Evolutionary conservation across 495 filamentous ascomycete genomes (phyloP).

Genomic region (Daldinia childiae): DNA sequence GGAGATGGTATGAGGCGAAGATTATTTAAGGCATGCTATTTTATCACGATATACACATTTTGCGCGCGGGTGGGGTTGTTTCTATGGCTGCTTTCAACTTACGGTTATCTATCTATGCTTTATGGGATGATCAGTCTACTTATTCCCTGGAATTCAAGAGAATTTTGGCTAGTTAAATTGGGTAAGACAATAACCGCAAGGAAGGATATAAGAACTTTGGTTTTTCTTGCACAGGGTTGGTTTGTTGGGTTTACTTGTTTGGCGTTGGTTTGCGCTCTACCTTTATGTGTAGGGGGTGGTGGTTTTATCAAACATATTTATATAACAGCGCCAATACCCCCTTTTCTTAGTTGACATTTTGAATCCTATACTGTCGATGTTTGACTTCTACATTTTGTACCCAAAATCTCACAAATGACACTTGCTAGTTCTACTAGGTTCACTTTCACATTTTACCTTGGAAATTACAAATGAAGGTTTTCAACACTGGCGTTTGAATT

Average conservation of each 20-base stretch:
- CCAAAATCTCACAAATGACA: background rate
- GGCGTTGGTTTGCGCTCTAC: slow-evolving; percentile 11
- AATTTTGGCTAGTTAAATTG: background rate
- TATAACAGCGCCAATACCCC: slow-evolving; percentile 20
- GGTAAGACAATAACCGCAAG: slow-evolving; percentile 19
- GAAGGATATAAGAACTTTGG: slow-evolving; percentile 3
- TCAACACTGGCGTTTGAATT: background rate
- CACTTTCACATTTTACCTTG: too few relatives aligned
- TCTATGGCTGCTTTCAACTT: background rate
- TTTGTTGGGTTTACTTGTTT: background rate
- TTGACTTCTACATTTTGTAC: background rate
- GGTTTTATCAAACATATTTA: slow-evolving; percentile 7
- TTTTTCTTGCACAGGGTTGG: background rate
- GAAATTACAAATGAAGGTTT: background rate
- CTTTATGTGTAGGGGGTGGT: background rate
- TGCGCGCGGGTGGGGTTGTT: background rate
- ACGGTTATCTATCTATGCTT: background rate
- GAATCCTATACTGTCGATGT: background rate
- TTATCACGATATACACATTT: background rate
- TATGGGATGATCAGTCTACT: background rate
- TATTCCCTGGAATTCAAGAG: background rate
- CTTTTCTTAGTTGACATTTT: slow-evolving; percentile 5
- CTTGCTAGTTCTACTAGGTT: background rate
- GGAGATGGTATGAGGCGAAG: slow-evolving; percentile 43
- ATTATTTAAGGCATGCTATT: background rate